Base-by-base conservation (phyloP, 495 filamentous ascomycete genomes). In the Clohesyomyces aquaticus region DNA sequence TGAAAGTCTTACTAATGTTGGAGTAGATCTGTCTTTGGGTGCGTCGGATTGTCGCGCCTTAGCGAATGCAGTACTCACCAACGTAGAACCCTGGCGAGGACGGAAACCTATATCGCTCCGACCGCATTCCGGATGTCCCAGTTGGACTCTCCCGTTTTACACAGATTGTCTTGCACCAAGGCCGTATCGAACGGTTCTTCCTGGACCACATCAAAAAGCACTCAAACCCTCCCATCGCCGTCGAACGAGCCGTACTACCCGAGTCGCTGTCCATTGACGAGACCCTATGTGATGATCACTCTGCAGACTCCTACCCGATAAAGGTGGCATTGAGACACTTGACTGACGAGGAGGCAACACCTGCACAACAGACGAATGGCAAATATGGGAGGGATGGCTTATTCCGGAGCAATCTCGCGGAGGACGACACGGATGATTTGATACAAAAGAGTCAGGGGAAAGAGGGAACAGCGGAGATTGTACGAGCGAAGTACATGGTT, bases 401-500 rank as follows among this genome's bases (percentile, higher is more conserved):
- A 8, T 81, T 79, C 58, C 68, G 79, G 26, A 78, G 82, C 48
- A 80, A 81, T 47, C 63, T 88, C 11, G 67, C 75, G 1, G 63
- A 72, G 16, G 85, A 86, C 63, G 83, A 85, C 42, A 82, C 81
- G 0, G 77, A 82, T 11, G 83, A 86, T n/a, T 67, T 85, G 16
- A 70, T 80, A 12, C 72, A 71, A 48, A 74, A 76, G 27, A 72
- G 73, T 16, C 69, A 68, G 27, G 63, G 53, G 14, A 73, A 73
- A 48, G 67, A 74, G 56, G 73, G 70, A 1, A 71, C 60, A 12
- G 69, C 68, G 14, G 72, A 85, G 66, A 75, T 63, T 2, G 72
- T 88, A 6, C 78, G 70, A 28, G 81, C 85, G 4, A 88, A 86
- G 65, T 90, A 88, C 67, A 74, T 91, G 57, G 79, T 89, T 3